A percentile compares a stretch with the other conserved stretches of the same genome.
These are phyloP conservation scores for Pyrenochaeta sp. DNA, from an alignment of 2,329 filamentous ascomycete species.

Conservation along the genomic window DNA sequence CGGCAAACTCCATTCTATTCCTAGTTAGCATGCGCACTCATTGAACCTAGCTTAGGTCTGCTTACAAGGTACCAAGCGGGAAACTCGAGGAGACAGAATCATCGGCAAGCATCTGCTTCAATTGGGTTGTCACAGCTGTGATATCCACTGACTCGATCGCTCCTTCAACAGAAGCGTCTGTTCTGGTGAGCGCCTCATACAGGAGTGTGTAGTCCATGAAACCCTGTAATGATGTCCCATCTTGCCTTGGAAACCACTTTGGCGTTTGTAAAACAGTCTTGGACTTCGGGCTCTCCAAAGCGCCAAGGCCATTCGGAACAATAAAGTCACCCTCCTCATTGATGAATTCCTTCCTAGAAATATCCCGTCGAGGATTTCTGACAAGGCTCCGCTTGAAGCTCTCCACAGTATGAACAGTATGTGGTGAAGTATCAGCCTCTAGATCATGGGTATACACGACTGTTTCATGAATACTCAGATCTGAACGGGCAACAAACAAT, in stretches of 20 bases:
- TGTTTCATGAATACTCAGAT: slow-evolving; percentile 37
- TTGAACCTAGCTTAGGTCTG: background rate
- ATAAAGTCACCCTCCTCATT: slow-evolving; percentile 39
- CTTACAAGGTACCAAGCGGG: slow-evolving; percentile 36
- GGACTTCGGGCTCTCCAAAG: slow-evolving; percentile 11
- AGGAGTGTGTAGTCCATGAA: slow-evolving; percentile 18
- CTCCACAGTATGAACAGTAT: slow-evolving; percentile 13
- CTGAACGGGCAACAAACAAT: slow-evolving; percentile 28
- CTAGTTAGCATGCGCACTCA: slow-evolving; percentile 4
- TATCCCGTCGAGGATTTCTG: slow-evolving; percentile 5
- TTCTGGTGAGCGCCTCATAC: slow-evolving; percentile 21
- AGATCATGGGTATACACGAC: slow-evolving; percentile 21
- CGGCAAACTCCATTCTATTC: slow-evolving; percentile 31
- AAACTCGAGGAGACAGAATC: slow-evolving; percentile 7
- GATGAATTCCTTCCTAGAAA: slow-evolving; percentile 5
- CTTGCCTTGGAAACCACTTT: background rate
- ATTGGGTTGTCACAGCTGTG: slow-evolving; percentile 13
- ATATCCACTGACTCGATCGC: slow-evolving; percentile 15
- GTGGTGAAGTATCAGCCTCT: background rate
- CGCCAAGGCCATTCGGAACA: slow-evolving; percentile 32
- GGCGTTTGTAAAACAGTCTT: slow-evolving; percentile 15
- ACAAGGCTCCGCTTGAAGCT: slow-evolving; percentile 26
- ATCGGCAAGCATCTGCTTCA: slow-evolving; percentile 21
- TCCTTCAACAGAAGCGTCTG: background rate
- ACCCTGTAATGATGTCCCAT: background rate